Percentiles rank a stretch among this genome's conserved stretches.
These are phyloP conservation scores for Penicillium crustosum DNA, from an alignment of 2,329 filamentous ascomycete species.

Conservation along the genomic window DNA sequence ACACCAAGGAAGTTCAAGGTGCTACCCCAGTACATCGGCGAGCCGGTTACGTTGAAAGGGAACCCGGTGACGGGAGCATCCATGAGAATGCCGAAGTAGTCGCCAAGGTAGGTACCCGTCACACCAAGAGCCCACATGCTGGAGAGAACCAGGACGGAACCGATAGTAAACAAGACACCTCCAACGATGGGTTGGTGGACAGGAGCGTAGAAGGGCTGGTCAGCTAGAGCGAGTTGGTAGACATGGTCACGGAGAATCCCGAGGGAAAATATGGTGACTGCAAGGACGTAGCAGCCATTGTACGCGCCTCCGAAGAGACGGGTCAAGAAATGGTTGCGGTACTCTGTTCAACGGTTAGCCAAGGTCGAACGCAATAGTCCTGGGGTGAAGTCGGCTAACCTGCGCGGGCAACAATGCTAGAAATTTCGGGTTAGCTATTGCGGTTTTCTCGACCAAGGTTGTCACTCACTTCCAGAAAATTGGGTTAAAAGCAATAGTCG, in stretches of 20 bases:
- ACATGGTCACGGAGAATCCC: constrained; percentile 85
- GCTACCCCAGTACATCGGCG: constrained; percentile 96
- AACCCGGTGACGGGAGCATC: constrained; percentile 91
- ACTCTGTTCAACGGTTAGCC: constrained; percentile 60
- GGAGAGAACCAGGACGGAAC: constrained; percentile 81
- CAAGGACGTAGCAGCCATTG: constrained; percentile 85
- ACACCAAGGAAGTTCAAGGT: constrained; percentile 90
- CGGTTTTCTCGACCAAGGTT: constrained; percentile 2
- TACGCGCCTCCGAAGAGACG: constrained; percentile 79
- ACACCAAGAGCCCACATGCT: constrained; percentile 91
- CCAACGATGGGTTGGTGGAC: constrained; percentile 67
- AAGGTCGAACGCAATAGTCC: constrained; percentile 4
- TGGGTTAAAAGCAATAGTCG: constrained; percentile 88
- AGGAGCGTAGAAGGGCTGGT: constrained; percentile 72
- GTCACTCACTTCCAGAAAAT: constrained; percentile 96
- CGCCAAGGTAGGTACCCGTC: constrained; percentile 92
- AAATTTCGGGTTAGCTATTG: constrained; percentile 18
- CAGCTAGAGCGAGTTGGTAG: constrained; percentile 78
- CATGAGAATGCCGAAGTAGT: constrained; percentile 99
- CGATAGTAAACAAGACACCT: constrained; percentile 67
- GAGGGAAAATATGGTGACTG: constrained; percentile 83
- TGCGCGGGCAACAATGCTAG: constrained; percentile 77
- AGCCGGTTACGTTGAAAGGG: constrained; percentile 86
- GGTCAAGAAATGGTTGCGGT: constrained; percentile 84
- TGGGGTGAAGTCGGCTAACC: constrained; percentile 51